phyloP scores from a whole-genome alignment of 176 grass and related monocot genomes.

The Dendrocalamus sinicus region DNA sequence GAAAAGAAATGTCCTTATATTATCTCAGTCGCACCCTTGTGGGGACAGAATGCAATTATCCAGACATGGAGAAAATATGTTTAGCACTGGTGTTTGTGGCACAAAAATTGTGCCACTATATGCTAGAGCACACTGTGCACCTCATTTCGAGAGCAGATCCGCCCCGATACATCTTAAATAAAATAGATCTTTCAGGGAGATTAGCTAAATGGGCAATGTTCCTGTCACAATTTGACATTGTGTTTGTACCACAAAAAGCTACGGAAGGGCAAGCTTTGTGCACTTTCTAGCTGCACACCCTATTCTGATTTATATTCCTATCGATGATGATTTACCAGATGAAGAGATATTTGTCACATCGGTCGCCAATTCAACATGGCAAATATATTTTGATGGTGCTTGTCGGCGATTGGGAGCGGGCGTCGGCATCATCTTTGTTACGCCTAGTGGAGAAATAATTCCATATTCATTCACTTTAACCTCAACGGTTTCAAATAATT shows the following conservation, averaged over 20 bases:
- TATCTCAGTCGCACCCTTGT: background rate
- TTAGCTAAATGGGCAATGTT: background rate
- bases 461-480: constrained; percentile 18
- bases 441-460: background rate
- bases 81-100: background rate
- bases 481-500: background rate
- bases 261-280: background rate
- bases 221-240: constrained; percentile 1
- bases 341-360: too few relatives aligned
- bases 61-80: background rate
- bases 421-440: background rate
- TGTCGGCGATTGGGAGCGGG: too few relatives aligned
- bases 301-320: background rate
- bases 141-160: background rate
- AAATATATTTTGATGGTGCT: too few relatives aligned
- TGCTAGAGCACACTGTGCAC: background rate
- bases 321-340: too few relatives aligned
- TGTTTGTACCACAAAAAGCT: background rate
- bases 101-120: background rate
- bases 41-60: background rate
- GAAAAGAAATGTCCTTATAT: background rate
- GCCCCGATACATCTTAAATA: background rate
- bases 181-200: background rate
- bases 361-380: too few relatives aligned
- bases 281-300: background rate